phyloP scores from a whole-genome alignment of 2,329 filamentous ascomycete genomes.

The Dactylellina haptotyla region DNA sequence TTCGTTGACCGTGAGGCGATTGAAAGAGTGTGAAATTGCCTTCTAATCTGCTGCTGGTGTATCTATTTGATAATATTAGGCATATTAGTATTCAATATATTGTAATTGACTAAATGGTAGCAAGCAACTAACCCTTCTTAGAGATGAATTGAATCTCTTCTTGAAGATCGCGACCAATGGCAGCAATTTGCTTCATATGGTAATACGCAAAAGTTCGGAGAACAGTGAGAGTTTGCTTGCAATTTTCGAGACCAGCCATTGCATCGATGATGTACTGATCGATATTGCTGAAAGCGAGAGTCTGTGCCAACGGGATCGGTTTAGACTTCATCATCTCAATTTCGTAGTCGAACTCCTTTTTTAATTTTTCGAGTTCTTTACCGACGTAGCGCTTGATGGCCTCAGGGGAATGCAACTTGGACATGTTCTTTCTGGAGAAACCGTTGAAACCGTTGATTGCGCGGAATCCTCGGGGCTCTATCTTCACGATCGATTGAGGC shows the following conservation, averaged over 20 bases:
- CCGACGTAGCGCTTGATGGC: constrained; percentile 1
- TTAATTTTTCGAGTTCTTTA: background rate
- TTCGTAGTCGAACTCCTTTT: constrained; percentile 1
- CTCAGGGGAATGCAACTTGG: background rate
- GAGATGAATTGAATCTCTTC: constrained; percentile 28
- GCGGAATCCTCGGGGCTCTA: too few species aligned
- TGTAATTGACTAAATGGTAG: background rate
- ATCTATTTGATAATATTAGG: background rate
- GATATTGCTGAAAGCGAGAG: constrained; percentile 32
- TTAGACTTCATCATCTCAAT: constrained; percentile 1
- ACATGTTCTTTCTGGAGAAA: background rate
- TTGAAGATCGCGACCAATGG: constrained; percentile 20
- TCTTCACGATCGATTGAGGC: too few species aligned
- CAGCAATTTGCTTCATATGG: background rate
- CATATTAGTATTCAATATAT: background rate
- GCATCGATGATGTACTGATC: constrained; percentile 12
- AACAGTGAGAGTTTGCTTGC: constrained; percentile 28
- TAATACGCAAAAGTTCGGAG: background rate
- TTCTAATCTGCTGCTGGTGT: too few species aligned
- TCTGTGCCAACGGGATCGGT: background rate
- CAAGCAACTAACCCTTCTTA: background rate
- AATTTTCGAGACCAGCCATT: background rate
- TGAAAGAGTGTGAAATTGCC: too few species aligned
- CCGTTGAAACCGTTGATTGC: too few species aligned
- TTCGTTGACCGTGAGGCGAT: too few species aligned